phyloP scores from a whole-genome alignment of 257 asterid genomes.

The Nicotiana obtusifolia region DNA sequence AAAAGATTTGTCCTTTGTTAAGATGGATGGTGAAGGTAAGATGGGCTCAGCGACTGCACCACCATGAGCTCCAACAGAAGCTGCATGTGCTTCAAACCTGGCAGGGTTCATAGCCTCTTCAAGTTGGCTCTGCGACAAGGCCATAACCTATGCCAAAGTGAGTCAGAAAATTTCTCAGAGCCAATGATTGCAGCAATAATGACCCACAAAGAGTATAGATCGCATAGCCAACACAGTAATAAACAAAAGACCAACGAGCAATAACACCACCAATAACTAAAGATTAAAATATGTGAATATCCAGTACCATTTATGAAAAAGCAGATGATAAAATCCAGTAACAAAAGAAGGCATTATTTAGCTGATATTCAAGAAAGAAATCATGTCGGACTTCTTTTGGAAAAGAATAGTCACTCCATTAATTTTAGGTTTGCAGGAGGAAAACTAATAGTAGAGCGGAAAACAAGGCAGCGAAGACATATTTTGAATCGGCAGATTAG shows the following conservation, averaged over 20 bases:
- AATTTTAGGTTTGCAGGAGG: neutral
- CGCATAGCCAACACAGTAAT: neutral
- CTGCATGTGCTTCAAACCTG: conserved; percentile 45
- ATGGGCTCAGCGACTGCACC: conserved; percentile 45
- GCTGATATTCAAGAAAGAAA: neutral
- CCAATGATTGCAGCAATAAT: neutral
- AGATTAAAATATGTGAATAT: neutral
- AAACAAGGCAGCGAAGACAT: neutral
- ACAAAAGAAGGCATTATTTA: neutral
- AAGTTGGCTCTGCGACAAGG: conserved; percentile 82
- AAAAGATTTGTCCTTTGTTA: conserved; percentile 58
- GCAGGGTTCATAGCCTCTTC: conserved; percentile 90
- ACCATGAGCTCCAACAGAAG: conserved; percentile 65
- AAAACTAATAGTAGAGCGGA: neutral
- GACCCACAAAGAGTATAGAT: neutral
- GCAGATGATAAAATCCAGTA: neutral
- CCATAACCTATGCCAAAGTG: conserved; percentile 61
- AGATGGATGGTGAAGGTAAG: conserved; percentile 49
- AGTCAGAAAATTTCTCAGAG: conserved; percentile 1
- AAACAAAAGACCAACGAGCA: neutral
- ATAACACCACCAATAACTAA: neutral
- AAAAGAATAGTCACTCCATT: neutral
- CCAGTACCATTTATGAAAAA: neutral
- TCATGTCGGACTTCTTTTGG: neutral
- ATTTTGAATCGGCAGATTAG: neutral